These are phyloP conservation scores for Trichoderma simmonsii DNA, from an alignment of 2,329 filamentous ascomycete genomes.

Conservation along the genomic window DNA sequence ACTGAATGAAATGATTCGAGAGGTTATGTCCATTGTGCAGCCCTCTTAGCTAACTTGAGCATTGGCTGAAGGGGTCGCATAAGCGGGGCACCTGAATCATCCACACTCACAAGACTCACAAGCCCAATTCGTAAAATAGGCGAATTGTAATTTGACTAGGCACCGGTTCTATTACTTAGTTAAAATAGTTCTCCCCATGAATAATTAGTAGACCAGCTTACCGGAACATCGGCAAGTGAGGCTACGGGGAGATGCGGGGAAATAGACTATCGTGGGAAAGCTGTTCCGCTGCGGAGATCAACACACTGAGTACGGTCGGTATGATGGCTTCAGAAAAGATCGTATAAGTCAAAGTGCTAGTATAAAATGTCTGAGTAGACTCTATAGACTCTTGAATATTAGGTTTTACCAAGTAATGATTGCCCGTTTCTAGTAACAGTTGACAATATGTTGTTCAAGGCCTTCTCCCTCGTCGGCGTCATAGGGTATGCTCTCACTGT, in stretches of 20 bases:
- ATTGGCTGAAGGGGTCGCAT: background rate
- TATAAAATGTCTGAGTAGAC: background rate
- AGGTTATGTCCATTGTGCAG: background rate
- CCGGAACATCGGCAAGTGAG: background rate
- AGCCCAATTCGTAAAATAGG: background rate
- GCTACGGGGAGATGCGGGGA: slow-evolving; percentile 6
- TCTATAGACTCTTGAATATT: background rate
- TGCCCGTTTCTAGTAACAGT: background rate
- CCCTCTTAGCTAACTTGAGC: background rate
- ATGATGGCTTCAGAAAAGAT: background rate
- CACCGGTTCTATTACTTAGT: background rate
- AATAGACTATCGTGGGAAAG: background rate
- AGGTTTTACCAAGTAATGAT: background rate
- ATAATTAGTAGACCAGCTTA: background rate
- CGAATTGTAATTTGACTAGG: background rate
- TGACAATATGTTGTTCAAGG: background rate
- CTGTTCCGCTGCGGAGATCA: background rate
- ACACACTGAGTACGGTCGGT: background rate
- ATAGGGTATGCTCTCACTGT: background rate
- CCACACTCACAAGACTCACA: background rate
- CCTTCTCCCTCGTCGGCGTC: background rate
- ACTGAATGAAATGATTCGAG: background rate
- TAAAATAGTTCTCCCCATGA: background rate
- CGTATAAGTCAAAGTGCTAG: background rate
- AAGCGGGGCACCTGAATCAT: background rate